phyloP scores from a whole-genome alignment of 495 filamentous ascomycete genomes.

The Extremus antarcticus region DNA sequence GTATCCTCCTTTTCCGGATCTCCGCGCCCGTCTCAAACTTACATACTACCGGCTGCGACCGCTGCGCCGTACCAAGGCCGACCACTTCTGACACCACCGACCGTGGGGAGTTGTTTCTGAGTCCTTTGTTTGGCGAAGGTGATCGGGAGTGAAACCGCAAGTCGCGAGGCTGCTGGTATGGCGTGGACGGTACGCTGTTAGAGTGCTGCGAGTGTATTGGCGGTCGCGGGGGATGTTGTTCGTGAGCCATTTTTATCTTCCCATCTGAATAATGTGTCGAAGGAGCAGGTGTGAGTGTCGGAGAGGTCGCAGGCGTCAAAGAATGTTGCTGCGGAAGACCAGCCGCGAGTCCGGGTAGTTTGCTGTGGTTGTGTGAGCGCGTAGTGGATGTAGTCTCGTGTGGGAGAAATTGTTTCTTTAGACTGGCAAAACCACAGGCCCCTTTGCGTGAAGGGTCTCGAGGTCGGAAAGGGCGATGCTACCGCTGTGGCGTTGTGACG shows the following conservation, averaged over 20 bases:
- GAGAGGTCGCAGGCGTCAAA: no score
- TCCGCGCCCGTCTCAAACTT: conserved; percentile 72
- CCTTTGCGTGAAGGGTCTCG: no score
- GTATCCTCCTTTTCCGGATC: conserved; percentile 68
- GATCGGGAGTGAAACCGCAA: conserved; percentile 76
- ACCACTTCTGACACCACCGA: conserved; percentile 86
- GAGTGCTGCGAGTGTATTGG: conserved; percentile 52
- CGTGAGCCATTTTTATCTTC: background rate
- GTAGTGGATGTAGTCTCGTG: background rate
- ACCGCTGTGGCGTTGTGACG: no score
- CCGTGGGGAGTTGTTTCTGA: conserved; percentile 69
- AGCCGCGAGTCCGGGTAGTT: background rate
- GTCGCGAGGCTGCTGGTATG: conserved; percentile 76
- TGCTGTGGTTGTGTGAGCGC: background rate
- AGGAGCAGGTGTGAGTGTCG: no score
- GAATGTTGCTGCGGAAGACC: background rate
- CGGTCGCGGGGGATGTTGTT: conserved; percentile 18
- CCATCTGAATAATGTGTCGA: no score
- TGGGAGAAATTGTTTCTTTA: no score
- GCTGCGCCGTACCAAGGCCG: conserved; percentile 51
- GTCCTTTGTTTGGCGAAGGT: conserved; percentile 64
- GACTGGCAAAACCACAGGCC: background rate
- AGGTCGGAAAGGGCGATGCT: no score
- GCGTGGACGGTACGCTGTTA: conserved; percentile 87
- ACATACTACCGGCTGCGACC: conserved; percentile 49